Evolutionary conservation across 352 stramenopile species (phyloP).

Genomic region (Globisporangium cylindrosporum): DNA sequence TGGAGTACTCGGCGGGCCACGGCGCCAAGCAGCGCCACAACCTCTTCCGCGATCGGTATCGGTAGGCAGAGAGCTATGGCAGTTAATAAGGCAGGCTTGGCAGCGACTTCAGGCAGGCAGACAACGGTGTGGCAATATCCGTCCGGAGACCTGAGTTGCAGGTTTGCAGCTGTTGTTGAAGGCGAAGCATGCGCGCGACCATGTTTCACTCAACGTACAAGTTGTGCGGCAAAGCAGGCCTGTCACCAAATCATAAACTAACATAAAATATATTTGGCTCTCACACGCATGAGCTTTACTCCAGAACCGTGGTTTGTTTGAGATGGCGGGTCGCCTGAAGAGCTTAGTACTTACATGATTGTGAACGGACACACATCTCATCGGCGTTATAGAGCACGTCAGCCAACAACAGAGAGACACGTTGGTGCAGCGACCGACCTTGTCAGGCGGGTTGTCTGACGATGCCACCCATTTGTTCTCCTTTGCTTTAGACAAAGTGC

Average conservation of each 20-base stretch:
- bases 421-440: background rate
- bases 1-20: conserved; percentile 84
- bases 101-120: background rate
- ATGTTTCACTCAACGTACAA: background rate
- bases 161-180: background rate
- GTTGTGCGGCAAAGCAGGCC: background rate
- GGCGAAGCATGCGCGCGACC: background rate
- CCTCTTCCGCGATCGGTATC: conserved; percentile 83
- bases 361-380: background rate
- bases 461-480: background rate
- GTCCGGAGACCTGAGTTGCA: background rate
- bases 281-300: background rate
- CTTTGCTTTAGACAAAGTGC: background rate
- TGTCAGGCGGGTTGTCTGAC: background rate
- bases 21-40: conserved; percentile 85
- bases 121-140: background rate
- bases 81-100: background rate
- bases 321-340: background rate
- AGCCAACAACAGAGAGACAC: background rate
- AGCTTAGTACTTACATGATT: background rate
- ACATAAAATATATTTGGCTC: background rate
- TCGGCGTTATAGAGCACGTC: background rate
- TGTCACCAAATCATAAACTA: background rate
- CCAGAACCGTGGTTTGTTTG: background rate
- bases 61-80: conserved; percentile 24